These are phyloP conservation scores for Aspergillus ostianus DNA, from an alignment of 495 filamentous ascomycete species.

Conservation along the genomic window DNA sequence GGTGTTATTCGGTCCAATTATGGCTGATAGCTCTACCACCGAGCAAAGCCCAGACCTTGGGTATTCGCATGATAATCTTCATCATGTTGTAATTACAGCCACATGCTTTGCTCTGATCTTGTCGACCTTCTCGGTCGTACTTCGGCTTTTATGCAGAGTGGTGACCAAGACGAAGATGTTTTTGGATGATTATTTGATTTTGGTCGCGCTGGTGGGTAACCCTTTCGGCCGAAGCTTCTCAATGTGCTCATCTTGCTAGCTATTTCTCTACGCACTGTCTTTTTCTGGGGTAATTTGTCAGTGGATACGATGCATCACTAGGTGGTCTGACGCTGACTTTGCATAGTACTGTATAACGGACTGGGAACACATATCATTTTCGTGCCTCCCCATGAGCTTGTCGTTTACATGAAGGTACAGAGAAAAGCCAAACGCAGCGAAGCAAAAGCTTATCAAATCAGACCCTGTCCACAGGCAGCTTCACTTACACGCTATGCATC, in stretches of 20 bases:
- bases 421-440: background rate
- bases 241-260: constrained; percentile 1
- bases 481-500: constrained; percentile 30
- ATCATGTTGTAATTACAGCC: constrained; percentile 8
- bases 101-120: constrained; percentile 14
- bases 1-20: too few relatives aligned
- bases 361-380: constrained; percentile 15
- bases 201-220: constrained; percentile 9
- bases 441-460: background rate
- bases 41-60: constrained; percentile 12
- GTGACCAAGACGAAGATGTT: constrained; percentile 17
- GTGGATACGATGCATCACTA: background rate
- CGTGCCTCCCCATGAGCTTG: constrained; percentile 6
- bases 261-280: constrained; percentile 15
- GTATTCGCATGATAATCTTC: constrained; percentile 9
- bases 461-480: constrained; percentile 13
- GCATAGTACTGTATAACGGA: constrained; percentile 18
- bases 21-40: too few relatives aligned
- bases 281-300: constrained; percentile 17
- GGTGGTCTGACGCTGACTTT: background rate
- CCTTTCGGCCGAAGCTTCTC: background rate
- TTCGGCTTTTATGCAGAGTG: constrained; percentile 13
- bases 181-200: constrained; percentile 19
- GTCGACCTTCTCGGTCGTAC: constrained; percentile 12
- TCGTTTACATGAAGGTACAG: constrained; percentile 17